Percentiles rank a stretch among this genome's conserved stretches.
Conservation (phyloP, 2,329 filamentous ascomycete species). For the Monosporascus sp. region DNA sequence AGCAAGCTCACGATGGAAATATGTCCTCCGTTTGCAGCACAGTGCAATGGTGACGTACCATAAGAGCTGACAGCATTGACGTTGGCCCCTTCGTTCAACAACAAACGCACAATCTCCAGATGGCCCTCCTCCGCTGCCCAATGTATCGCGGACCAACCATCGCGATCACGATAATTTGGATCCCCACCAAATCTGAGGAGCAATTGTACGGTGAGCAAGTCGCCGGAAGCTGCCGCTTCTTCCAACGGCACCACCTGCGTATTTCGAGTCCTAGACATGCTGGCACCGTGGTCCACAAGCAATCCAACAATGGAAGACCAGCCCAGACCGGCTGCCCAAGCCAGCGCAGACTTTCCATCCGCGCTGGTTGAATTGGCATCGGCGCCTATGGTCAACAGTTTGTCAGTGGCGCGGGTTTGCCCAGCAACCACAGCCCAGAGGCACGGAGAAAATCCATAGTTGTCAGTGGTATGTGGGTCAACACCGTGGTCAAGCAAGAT, state of each 20-base stretch:
- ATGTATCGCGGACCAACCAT: no score
- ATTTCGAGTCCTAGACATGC: no score
- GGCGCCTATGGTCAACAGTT: slow-evolving; percentile 4
- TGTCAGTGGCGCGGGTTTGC: slow-evolving; percentile 8
- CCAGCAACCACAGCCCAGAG: slow-evolving; percentile 20
- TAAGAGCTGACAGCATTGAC: slow-evolving; percentile 3
- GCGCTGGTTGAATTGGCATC: slow-evolving; percentile 13
- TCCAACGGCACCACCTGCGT: no score
- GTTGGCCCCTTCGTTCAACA: slow-evolving; percentile 8
- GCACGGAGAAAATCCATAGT: slow-evolving; percentile 17
- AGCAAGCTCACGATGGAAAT: no score
- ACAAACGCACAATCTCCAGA: no score
- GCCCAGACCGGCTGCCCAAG: slow-evolving; percentile 16
- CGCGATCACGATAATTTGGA: neutral
- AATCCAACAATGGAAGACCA: slow-evolving; percentile 9
- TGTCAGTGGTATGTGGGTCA: slow-evolving; percentile 13
- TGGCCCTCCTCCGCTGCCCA: no score
- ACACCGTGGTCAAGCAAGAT: slow-evolving; percentile 13
- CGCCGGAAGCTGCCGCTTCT: no score
- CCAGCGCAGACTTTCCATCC: slow-evolving; percentile 17
- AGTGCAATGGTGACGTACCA: no score
- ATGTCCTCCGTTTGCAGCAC: no score
- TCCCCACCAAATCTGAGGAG: neutral
- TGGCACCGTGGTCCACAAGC: neutral
- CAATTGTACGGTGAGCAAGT: neutral